These are phyloP conservation scores for Trichosporon faecale DNA, from an alignment of 1,284 basidiomycete species.

Conservation along the genomic window DNA sequence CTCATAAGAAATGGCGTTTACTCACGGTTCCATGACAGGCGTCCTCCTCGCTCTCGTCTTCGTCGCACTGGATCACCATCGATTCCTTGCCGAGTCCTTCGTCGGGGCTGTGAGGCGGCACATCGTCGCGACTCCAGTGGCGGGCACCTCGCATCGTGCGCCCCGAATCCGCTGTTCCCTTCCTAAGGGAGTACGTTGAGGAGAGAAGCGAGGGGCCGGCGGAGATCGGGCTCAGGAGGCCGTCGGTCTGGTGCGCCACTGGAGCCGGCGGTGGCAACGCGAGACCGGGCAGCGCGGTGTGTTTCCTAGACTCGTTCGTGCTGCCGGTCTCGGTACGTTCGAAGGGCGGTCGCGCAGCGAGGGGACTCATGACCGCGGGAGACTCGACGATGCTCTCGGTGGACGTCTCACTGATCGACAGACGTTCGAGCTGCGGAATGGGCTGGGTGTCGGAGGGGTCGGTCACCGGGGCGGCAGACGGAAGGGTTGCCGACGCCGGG, in stretches of 20 bases:
- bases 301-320: not conserved
- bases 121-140: not conserved
- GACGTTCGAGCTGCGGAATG: not conserved
- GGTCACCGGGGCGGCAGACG: not conserved
- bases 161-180: not conserved
- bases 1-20: not conserved
- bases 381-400: not conserved
- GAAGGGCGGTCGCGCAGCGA: not conserved
- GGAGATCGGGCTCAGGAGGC: not conserved
- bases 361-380: not conserved
- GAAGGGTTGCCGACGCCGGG: not conserved
- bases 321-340: not conserved
- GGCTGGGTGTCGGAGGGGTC: not conserved
- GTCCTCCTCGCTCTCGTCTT: not conserved
- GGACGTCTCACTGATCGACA: not conserved
- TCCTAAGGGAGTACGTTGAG: not conserved
- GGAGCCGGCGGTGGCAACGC: no score
- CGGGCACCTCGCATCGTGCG: not conserved
- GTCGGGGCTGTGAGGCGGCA: not conserved
- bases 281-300: not conserved
- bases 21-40: not conserved
- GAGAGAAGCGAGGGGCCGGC: not conserved
- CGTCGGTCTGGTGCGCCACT: not conserved
- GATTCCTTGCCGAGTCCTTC: slow-evolving; percentile 1
- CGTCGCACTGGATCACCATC: not conserved